Percentiles rank a stretch among this genome's conserved stretches.
Conservation (phyloP, 2,329 filamentous ascomycete genomes). For the Pseudocercospora crystallina region DNA sequence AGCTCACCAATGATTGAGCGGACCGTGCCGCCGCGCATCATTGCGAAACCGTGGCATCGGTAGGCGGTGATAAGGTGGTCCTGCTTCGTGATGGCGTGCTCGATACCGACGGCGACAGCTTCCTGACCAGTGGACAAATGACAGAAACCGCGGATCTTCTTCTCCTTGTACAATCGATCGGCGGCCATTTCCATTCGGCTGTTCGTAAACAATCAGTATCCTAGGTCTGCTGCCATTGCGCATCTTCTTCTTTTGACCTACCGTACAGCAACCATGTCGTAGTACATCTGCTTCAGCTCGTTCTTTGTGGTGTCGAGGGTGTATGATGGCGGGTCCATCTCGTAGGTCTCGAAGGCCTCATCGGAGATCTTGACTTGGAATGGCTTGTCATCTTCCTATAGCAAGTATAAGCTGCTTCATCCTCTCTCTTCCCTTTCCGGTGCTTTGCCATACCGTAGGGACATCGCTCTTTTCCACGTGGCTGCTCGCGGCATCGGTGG, state of each 20-base stretch:
- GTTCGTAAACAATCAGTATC: conserved; percentile 26
- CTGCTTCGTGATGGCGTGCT: conserved; percentile 86
- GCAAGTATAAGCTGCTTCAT: conserved; percentile 7
- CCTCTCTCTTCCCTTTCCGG: not conserved
- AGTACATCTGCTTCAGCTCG: conserved; percentile 98
- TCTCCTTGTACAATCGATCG: conserved; percentile 99
- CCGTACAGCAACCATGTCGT: conserved; percentile 93
- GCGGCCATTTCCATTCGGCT: conserved; percentile 99
- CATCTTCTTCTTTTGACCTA: conserved; percentile 49
- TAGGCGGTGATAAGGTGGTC: conserved; percentile 98
- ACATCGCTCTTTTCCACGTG: conserved; percentile 78
- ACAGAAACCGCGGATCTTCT: conserved; percentile 99
- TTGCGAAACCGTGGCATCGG: conserved; percentile 96
- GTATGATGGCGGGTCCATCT: conserved; percentile 94
- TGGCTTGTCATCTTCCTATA: conserved; percentile 85
- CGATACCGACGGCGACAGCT: conserved; percentile 94
- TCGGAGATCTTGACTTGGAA: conserved; percentile 92
- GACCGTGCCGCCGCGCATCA: conserved; percentile 91
- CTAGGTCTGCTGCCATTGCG: not conserved
- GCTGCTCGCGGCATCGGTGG: conserved; percentile 89
- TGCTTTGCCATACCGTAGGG: conserved; percentile 56
- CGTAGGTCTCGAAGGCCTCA: conserved; percentile 99
- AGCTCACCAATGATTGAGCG: conserved; percentile 95
- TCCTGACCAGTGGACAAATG: conserved; percentile 97
- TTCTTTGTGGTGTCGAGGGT: conserved; percentile 93